Evolutionary conservation across 345 rosid genomes (phyloP).

Genomic region (Populus alba): DNA sequence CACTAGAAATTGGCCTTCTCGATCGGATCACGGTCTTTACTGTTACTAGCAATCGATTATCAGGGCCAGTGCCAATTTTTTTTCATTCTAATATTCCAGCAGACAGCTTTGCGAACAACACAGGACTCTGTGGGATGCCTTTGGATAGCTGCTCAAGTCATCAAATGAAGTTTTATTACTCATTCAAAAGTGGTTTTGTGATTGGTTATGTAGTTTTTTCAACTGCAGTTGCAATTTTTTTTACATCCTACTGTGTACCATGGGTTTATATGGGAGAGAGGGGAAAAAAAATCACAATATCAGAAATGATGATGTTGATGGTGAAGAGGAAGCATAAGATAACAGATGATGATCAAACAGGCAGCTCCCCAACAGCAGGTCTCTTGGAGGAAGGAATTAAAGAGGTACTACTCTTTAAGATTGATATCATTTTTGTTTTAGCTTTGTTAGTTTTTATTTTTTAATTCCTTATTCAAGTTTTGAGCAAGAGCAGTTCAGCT

Average conservation of each 20-base stretch:
- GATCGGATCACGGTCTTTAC: slow-evolving; percentile 16
- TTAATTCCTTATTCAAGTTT: too few relatives aligned
- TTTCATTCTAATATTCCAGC: too few relatives aligned
- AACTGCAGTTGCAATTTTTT: background rate
- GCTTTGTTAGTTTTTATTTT: too few relatives aligned
- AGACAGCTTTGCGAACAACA: too few relatives aligned
- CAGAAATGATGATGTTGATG: background rate
- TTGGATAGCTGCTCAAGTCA: slow-evolving; percentile 4
- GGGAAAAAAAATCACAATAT: background rate
- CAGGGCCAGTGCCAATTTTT: too few relatives aligned
- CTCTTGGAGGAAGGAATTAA: too few relatives aligned
- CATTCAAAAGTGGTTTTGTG: background rate
- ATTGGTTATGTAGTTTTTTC: background rate
- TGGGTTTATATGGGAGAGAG: background rate
- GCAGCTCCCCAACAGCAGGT: too few relatives aligned
- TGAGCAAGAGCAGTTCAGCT: too few relatives aligned
- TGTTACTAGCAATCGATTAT: too few relatives aligned
- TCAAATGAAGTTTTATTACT: background rate
- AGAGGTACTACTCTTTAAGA: too few relatives aligned
- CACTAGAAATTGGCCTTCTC: background rate
- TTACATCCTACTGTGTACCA: background rate
- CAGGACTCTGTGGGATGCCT: slow-evolving; percentile 20
- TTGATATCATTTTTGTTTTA: too few relatives aligned
- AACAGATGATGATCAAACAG: background rate
- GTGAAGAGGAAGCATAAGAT: background rate